Evolutionary conservation across 192 early-diverging fungal genomes (phyloP).

Genomic region (Mortierella claussenii): DNA sequence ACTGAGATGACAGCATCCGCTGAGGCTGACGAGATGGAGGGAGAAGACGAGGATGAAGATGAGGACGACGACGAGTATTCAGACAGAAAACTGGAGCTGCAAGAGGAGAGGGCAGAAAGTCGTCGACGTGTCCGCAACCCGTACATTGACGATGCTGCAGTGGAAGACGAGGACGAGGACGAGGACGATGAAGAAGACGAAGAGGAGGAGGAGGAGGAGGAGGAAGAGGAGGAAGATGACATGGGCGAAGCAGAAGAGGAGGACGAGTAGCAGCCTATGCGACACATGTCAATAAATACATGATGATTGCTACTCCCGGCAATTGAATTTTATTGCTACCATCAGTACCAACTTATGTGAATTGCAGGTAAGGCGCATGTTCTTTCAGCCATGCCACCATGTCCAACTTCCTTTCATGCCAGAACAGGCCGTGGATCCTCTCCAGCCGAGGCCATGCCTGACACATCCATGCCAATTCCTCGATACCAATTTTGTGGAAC

Average conservation of each 20-base stretch:
- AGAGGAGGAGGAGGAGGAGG: constrained; percentile 4
- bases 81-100: background rate
- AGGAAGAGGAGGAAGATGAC: too few species aligned
- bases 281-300: too few species aligned
- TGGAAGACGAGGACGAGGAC: constrained; percentile 11
- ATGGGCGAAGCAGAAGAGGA: too few species aligned
- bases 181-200: constrained; percentile 10
- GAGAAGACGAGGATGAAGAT: constrained; percentile 11
- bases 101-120: constrained; percentile 11
- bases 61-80: constrained; percentile 17
- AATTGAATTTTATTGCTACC: too few species aligned
- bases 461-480: background rate
- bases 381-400: background rate
- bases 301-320: too few species aligned
- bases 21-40: constrained; percentile 7
- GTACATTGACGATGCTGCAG: constrained; percentile 10
- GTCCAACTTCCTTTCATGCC: background rate
- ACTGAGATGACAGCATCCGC: constrained; percentile 6
- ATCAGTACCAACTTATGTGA: too few species aligned
- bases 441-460: background rate
- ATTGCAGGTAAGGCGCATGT: background rate
- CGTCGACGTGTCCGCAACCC: constrained; percentile 5
- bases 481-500: background rate
- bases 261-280: too few species aligned
- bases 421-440: background rate